phyloP scores from a whole-genome alignment of 2,329 filamentous ascomycete genomes.

The Colletotrichum lupini region DNA sequence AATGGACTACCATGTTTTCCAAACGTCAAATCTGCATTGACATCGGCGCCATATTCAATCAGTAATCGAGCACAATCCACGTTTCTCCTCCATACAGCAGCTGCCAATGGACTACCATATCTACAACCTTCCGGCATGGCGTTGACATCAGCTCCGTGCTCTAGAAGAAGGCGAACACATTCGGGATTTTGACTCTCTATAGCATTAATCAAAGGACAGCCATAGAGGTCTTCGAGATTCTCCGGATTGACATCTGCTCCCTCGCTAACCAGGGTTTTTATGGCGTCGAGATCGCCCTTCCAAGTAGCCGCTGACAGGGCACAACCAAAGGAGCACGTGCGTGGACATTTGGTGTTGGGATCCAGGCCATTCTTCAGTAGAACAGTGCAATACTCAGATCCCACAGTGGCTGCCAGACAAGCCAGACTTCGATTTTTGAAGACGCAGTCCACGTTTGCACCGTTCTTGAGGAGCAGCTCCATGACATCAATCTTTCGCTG shows the following conservation, averaged over 20 bases:
- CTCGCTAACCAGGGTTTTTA: too few species aligned
- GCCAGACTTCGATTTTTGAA: fast-evolving
- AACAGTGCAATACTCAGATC: background rate
- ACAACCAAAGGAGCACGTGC: too few species aligned
- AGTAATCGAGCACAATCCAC: background rate
- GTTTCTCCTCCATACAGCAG: background rate
- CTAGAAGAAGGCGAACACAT: background rate
- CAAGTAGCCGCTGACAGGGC: too few species aligned
- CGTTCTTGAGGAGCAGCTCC: background rate
- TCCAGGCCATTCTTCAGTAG: background rate
- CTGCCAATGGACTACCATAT: background rate
- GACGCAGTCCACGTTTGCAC: background rate
- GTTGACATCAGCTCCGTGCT: background rate
- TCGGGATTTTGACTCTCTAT: background rate
- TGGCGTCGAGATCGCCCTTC: too few species aligned
- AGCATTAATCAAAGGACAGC: background rate
- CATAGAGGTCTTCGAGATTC: background rate
- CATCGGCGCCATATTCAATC: background rate
- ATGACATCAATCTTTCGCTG: background rate
- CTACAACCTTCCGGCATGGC: background rate
- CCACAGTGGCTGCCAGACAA: background rate
- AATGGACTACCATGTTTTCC: background rate
- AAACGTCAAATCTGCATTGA: background rate
- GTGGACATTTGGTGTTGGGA: background rate
- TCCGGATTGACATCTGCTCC: too few species aligned